Conservation (phyloP, 345 rosid genomes). For the Melaleuca quinquenervia region DNA sequence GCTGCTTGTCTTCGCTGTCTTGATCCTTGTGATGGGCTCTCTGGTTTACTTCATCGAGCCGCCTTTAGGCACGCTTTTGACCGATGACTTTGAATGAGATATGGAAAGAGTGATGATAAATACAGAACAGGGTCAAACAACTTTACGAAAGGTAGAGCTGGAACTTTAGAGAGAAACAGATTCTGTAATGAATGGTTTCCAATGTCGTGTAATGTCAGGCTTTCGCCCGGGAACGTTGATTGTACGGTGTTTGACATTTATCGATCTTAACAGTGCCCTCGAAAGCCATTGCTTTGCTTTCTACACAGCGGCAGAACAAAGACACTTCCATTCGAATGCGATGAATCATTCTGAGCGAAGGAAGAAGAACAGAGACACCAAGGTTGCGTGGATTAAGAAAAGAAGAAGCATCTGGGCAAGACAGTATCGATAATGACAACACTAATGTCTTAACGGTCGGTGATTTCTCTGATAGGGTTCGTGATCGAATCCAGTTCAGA, state of each 20-base stretch:
- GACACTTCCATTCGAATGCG: neutral
- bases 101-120: neutral
- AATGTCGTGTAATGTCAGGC: neutral
- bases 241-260: neutral
- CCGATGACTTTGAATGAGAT: constrained; percentile 10
- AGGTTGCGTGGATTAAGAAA: neutral
- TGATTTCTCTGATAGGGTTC: neutral
- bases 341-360: neutral
- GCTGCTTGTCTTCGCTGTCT: constrained; percentile 31
- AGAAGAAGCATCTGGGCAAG: neutral
- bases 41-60: constrained; percentile 42
- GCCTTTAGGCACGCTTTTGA: constrained; percentile 24
- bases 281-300: neutral
- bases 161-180: neutral
- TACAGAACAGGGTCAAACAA: neutral
- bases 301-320: neutral
- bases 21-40: constrained; percentile 29
- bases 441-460: neutral
- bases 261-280: neutral
- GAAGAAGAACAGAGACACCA: neutral
- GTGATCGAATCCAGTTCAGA: neutral
- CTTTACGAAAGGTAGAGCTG: neutral
- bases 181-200: neutral
- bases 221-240: neutral
- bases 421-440: neutral